Evolutionary conservation across 1,139 yeast genomes (phyloP).

Genomic region (Saccharomycopsis hybrid): DNA sequence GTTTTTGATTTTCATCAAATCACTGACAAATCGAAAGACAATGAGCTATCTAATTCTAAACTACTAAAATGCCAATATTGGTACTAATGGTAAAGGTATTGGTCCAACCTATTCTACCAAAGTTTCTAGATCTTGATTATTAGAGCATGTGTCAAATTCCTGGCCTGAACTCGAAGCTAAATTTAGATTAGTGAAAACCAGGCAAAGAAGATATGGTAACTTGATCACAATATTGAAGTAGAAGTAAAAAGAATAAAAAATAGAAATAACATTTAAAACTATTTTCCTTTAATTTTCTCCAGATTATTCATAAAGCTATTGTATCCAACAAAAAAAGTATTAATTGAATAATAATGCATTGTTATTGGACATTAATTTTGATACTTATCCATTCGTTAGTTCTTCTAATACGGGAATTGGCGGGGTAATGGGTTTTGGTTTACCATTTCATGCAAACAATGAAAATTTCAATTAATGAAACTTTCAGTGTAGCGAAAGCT

Average conservation of each 20-base stretch:
- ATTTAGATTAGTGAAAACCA: constrained; percentile 67
- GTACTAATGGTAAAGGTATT: constrained; percentile 98
- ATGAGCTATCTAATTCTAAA: constrained; percentile 56
- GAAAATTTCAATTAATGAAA: constrained; percentile 65
- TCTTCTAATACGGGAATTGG: constrained; percentile 96
- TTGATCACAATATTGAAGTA: constrained; percentile 76
- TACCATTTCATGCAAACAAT: constrained; percentile 86
- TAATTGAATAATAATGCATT: constrained; percentile 95
- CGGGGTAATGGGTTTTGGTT: constrained; percentile 94
- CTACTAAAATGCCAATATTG: constrained; percentile 84
- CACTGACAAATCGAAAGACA: constrained; percentile 91
- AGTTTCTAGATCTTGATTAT: constrained; percentile 94
- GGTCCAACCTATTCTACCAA: constrained; percentile 98
- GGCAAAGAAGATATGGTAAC: constrained; percentile 86
- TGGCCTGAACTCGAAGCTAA: constrained; percentile 87
- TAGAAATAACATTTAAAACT: constrained; percentile 75
- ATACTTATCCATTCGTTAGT: constrained; percentile 97
- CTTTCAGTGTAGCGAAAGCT: constrained; percentile 96
- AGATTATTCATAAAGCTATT: constrained; percentile 82
- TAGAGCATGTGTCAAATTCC: constrained; percentile 90
- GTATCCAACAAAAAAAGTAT: constrained; percentile 71
- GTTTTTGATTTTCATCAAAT: constrained; percentile 98
- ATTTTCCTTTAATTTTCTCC: constrained; percentile 87
- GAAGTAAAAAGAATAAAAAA: constrained; percentile 69
- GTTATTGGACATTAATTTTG: constrained; percentile 95